These are phyloP conservation scores for Dillenia suffruticosa DNA, from an alignment of 164 flowering plant genomes.

Conservation along the genomic window DNA sequence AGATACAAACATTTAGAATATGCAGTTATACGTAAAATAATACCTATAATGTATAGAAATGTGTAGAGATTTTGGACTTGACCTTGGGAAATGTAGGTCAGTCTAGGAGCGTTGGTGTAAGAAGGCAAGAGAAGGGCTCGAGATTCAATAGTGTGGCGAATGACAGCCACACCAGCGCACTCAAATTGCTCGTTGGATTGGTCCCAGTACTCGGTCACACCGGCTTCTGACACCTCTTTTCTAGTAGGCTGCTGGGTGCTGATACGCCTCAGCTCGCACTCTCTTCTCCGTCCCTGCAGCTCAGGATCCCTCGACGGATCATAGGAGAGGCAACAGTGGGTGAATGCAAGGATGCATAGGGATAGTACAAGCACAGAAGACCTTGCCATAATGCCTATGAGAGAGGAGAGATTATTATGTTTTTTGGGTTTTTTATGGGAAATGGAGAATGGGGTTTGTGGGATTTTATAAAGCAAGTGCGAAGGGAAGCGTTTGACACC, in stretches of 20 bases:
- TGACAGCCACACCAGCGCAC: slow-evolving; percentile 38
- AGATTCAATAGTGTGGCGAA: slow-evolving; percentile 22
- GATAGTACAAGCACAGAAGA: slow-evolving; percentile 11
- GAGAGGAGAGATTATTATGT: background rate
- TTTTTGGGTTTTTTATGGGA: slow-evolving; percentile 3
- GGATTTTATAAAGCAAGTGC: slow-evolving; percentile 3
- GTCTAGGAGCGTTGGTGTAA: slow-evolving; percentile 29
- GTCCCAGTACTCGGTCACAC: slow-evolving; percentile 40
- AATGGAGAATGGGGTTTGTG: slow-evolving; percentile 5
- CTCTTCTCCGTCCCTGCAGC: background rate
- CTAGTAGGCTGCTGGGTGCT: slow-evolving; percentile 6
- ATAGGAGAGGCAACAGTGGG: slow-evolving; percentile 16
- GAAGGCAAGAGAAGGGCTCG: slow-evolving; percentile 34
- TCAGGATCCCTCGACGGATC: background rate
- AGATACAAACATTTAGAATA: background rate
- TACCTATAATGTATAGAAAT: background rate
- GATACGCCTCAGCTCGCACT: slow-evolving; percentile 1
- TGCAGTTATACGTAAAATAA: background rate
- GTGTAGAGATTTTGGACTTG: background rate
- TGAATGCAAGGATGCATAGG: slow-evolving; percentile 21
- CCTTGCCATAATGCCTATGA: slow-evolving; percentile 10
- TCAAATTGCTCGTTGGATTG: slow-evolving; percentile 28
- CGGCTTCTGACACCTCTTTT: slow-evolving; percentile 37
- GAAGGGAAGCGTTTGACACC: slow-evolving; percentile 4
- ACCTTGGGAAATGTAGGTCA: slow-evolving; percentile 34